Evolutionary conservation across 179 eudicot genomes (phyloP).

Genomic region (Patellifolia procumbens): DNA sequence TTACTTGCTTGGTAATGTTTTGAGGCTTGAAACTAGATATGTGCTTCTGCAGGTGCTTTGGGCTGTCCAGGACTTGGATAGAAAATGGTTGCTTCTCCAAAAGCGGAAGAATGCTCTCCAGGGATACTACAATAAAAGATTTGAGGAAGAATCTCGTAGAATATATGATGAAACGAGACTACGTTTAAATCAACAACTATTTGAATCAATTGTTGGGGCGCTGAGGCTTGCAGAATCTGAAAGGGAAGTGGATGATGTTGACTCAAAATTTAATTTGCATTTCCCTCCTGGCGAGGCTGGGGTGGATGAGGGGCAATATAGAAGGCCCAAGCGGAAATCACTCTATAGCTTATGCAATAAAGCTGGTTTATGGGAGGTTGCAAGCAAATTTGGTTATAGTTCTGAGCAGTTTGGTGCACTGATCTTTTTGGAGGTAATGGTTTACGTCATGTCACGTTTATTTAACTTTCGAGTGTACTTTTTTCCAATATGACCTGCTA

Average conservation of each 20-base stretch:
- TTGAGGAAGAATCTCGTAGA: slow-evolving; percentile 84
- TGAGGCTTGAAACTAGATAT: slow-evolving; percentile 4
- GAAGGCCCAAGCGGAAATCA: slow-evolving; percentile 91
- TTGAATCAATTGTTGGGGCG: slow-evolving; percentile 71
- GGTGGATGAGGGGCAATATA: slow-evolving; percentile 77
- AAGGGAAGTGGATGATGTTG: slow-evolving; percentile 97
- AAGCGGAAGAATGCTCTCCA: slow-evolving; percentile 89
- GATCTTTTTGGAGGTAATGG: slow-evolving; percentile 75
- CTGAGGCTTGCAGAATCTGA: slow-evolving; percentile 84
- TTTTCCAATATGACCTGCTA: background rate
- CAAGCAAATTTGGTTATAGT: slow-evolving; percentile 89
- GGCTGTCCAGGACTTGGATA: slow-evolving; percentile 86
- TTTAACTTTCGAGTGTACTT: background rate
- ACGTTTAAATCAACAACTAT: slow-evolving; percentile 64
- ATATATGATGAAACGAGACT: slow-evolving; percentile 86
- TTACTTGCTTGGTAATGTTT: slow-evolving; percentile 13
- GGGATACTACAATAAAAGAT: slow-evolving; percentile 80
- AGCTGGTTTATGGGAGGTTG: slow-evolving; percentile 98
- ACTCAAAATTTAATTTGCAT: slow-evolving; percentile 85
- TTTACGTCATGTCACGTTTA: slow-evolving; percentile 7
- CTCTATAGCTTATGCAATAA: slow-evolving; percentile 74
- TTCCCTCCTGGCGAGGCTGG: slow-evolving; percentile 96
- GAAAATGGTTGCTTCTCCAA: slow-evolving; percentile 93
- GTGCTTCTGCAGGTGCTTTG: slow-evolving; percentile 69
- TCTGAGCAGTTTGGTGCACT: slow-evolving; percentile 92